phyloP scores from a whole-genome alignment of 257 asterid genomes.

The Nemophila menziesii region DNA sequence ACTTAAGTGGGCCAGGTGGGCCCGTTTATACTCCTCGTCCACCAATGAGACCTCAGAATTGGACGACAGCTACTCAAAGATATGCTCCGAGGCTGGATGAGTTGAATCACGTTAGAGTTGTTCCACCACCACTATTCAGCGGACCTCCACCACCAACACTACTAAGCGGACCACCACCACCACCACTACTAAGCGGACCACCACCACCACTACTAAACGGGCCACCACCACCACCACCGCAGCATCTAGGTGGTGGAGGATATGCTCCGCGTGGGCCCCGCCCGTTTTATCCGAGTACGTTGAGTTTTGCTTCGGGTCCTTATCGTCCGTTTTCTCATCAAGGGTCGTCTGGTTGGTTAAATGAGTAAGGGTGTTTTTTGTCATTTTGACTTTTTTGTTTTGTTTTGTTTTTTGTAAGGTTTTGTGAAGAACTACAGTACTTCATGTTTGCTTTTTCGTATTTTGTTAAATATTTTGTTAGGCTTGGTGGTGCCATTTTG shows the following conservation, averaged over 20 bases:
- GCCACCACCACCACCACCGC: too few species aligned
- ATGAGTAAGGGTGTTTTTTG: constrained; percentile 24
- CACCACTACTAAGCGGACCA: too few species aligned
- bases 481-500: too few species aligned
- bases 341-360: constrained; percentile 58
- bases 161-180: too few species aligned
- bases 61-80: constrained; percentile 28
- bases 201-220: too few species aligned
- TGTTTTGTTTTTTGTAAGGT: neutral
- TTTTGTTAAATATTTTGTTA: too few species aligned
- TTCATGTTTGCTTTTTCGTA: too few species aligned
- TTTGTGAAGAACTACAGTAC: too few species aligned
- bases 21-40: constrained; percentile 13
- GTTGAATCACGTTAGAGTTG: constrained; percentile 20
- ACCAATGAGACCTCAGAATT: constrained; percentile 10
- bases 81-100: constrained; percentile 51
- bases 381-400: neutral
- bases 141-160: too few species aligned
- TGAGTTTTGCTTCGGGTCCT: constrained; percentile 47
- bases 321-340: constrained; percentile 26
- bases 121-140: too few species aligned
- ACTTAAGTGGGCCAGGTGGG: neutral
- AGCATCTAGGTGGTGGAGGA: constrained; percentile 9
- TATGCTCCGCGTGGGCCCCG: constrained; percentile 14
- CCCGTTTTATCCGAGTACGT: constrained; percentile 16